Evolutionary conservation across 1,284 basidiomycete genomes (phyloP), one percentile per base, ranked within the genome.

Genomic region (Psilocybe mexicana): DNA sequence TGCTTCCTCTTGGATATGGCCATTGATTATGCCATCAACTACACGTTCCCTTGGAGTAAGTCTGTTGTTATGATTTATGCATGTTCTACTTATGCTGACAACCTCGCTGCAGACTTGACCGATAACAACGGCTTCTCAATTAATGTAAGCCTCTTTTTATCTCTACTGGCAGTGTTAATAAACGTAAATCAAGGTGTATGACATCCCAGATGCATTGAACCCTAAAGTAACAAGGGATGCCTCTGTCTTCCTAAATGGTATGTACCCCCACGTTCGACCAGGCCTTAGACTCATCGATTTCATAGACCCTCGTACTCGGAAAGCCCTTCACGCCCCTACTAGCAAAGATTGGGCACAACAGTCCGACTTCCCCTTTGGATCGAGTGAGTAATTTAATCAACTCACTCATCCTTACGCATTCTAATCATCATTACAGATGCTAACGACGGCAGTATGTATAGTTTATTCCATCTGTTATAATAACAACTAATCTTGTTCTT

Each of bases 271-370:
- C 4, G 11, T 23, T 18, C 25, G 28, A 30, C 11, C 7, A 43
- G 46, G 36, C 48, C 26, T 12, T 6, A 52, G 23, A 10, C 48
- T 47, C 25, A 35, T n/a, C n/a, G 7, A 28, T 45, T 36, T 3
- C 28, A 26, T 58, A 87, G 86, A 88, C 63, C 73, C 77, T 28
- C 75, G 70, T 23, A 81, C 79, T 6, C 74, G 80, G 33, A 71
- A 79, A 33, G 89, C 88, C 0, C 70, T 91, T 23, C 88, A 91
- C 69, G 88, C 87, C 1, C 88, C 88, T 2, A 84, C 79, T 2
- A 85, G 80, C 69, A 80, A 82, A 64, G 70, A 82, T 53, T 91
- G 88, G 88, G 63, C 59, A 1, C 61, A 75, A 56, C 67, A 59
- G 25, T 79, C 83, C 61, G 56, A 66, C 8, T 85, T 79, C 63